These are phyloP conservation scores for Cerioporus squamosus DNA, from an alignment of 1,284 basidiomycete species.

Conservation along the genomic window DNA sequence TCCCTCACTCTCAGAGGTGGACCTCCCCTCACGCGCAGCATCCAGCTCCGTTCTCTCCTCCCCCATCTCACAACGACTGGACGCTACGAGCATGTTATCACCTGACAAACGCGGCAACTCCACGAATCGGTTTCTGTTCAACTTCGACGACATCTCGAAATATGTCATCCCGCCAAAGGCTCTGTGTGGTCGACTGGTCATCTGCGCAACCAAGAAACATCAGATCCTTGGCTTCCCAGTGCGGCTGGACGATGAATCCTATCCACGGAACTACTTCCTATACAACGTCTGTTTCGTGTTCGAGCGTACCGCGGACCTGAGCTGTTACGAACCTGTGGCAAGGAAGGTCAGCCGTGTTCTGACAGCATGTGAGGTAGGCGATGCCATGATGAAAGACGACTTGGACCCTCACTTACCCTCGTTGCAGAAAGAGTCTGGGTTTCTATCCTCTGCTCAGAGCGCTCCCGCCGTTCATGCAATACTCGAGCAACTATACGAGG, in stretches of 20 bases:
- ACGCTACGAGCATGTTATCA: conserved; percentile 48
- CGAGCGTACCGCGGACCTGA: conserved; percentile 85
- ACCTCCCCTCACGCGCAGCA: conserved; percentile 36
- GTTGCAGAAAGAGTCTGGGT: conserved; percentile 83
- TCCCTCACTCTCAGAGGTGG: conserved; percentile 44
- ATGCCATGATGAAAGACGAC: not conserved
- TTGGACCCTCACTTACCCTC: not conserved
- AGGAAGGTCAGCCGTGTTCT: conserved; percentile 93
- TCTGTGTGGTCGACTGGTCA: conserved; percentile 89
- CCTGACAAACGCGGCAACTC: conserved; percentile 49
- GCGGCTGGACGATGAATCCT: conserved; percentile 65
- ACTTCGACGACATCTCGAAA: conserved; percentile 90
- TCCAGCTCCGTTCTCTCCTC: conserved; percentile 54
- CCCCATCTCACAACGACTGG: conserved; percentile 44
- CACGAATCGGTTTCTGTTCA: conserved; percentile 69
- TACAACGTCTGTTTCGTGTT: conserved; percentile 99
- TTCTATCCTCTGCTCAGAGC: conserved; percentile 79
- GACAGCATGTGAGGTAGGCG: conserved; percentile 81
- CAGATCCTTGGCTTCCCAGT: conserved; percentile 91
- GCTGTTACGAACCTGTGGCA: conserved; percentile 95
- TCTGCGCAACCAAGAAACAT: conserved; percentile 71
- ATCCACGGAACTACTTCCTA: conserved; percentile 87
- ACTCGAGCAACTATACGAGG: conserved; percentile 96
- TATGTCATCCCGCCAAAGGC: conserved; percentile 92
- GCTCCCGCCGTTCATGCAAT: conserved; percentile 81